phyloP scores from a whole-genome alignment of 805 yeast genomes.

The Phaffomyces antillensis region DNA sequence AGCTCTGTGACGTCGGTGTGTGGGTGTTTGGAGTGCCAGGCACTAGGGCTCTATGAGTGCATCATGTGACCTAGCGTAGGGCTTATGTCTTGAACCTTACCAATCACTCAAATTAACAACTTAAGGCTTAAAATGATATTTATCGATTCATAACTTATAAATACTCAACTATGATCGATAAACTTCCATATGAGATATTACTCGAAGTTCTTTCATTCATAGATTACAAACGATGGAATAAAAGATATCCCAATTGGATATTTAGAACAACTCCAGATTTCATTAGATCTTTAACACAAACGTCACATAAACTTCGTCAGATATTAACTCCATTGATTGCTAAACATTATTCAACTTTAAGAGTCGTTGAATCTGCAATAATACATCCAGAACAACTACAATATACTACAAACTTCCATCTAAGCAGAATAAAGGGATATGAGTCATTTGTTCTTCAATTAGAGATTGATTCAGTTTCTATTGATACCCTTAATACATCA shows the following conservation, averaged over 20 bases:
- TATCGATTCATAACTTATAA: no score
- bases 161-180: slow-evolving; percentile 2
- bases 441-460: slow-evolving; percentile 7
- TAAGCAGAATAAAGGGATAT: not conserved
- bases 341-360: slow-evolving; percentile 8
- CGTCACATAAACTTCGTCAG: slow-evolving; percentile 8
- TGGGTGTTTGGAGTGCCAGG: not conserved
- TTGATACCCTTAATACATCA: not conserved
- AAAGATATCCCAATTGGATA: slow-evolving; percentile 9
- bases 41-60: not conserved
- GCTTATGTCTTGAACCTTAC: no score
- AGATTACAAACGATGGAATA: not conserved
- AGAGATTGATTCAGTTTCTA: not conserved
- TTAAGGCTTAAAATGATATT: no score
- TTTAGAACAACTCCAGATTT: slow-evolving; percentile 5
- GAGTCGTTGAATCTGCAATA: slow-evolving; percentile 8
- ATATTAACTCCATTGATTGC: slow-evolving; percentile 4
- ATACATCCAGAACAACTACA: not conserved
- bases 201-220: slow-evolving; percentile 1
- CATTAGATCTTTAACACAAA: slow-evolving; percentile 7
- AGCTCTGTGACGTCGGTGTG: not conserved
- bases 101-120: no score
- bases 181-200: slow-evolving; percentile 10
- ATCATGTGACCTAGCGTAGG: no score
- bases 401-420: not conserved